Base-by-base conservation (phyloP, 768 basidiomycete species). In the Panaeolus cyanescens region DNA sequence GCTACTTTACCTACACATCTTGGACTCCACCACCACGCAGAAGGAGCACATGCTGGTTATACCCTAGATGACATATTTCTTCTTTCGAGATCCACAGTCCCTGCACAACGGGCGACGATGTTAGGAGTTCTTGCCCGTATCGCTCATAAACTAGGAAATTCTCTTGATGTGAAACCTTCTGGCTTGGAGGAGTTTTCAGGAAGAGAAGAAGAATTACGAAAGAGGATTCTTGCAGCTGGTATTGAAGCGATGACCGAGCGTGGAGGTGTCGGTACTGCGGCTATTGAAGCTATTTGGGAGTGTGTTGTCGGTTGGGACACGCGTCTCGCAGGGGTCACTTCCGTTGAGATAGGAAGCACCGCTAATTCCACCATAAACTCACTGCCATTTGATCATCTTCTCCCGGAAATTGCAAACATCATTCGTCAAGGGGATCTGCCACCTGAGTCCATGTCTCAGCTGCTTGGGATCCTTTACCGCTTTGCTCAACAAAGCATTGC, bases 21-120 rank as follows among this genome's bases (percentile, higher is more conserved):
- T 5, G 95, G 95, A 4, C 79, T 96, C 3, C 95, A 98, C 73
- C 95, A 97, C 70, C 95, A 96, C 69, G 89, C 94, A 0, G 88
- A 92, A 59, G 84, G 89, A 1, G 75, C 79, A 32, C 85, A 82
- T 59, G 95, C 95, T 0, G 95, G 95, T 0, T 97, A 97, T 74
- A 95, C 93, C 0, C 77, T 96, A 1, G 88, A 93, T 42, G 95
- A 96, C 62, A 80, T 96, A 3, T 88, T 96, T 45, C 75, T 91
- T 37, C 80, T 96, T 8, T 85, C 88, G 3, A 79, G 92, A 36
- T 95, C 93, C 0, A 93, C 88, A 2, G 90, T 95, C 0, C 86
- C 88, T 12, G 89, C 91, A 5, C 95, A 98, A 70, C 82, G 95
- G 32, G 86, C 90, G 4, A 85, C 85, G 0, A 95, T 96, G 90